Evolutionary conservation across 179 eudicot genomes (phyloP), one percentile per base, ranked within the genome.

Genomic region (Carnegiea gigantea): DNA sequence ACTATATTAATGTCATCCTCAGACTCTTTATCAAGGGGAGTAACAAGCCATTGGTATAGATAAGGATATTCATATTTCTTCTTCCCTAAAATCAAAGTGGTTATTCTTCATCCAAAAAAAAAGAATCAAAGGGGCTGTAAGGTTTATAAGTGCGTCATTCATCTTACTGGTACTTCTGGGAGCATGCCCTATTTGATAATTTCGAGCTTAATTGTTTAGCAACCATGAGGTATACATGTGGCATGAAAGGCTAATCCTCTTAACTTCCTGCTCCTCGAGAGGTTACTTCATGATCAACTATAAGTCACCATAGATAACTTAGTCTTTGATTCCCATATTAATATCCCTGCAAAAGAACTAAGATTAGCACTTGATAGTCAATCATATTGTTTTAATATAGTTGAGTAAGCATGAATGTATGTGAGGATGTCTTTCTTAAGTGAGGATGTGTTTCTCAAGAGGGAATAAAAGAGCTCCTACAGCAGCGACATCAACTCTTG

Each of bases 281-380:
- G 54, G 38, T 65, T 83, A 49, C 23, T 48, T 11, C 13, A 71
- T 78, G 5, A 82, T 13, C 70, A 79, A 48, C 36, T 75, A 26
- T 2, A 80, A 83, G 13, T 83, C 83, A n/a, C 80, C 43, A 24
- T 65, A 83, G 0, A 79, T 40, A 0, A 79, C 46, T 17, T 40
- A 11, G 13, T 5, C 23, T 1, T 24, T n/a, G 49, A 30, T 43
- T 18, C 33, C 43, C 8, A 75, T 23, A 7, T 44, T 48, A 20
- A 54, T 13, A 8, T 54, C 83, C 60, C 51, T 51, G n/a, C 5
- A 28, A 28, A 28, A 28, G 30, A 1, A 28, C 30, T 28, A 28
- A 28, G 30, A 28, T 28, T 28, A 28, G 30, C 30, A 28, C 30
- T 46, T 46, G 51, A 11, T 46, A 46, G 1, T 6, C 51, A 6